phyloP scores from a whole-genome alignment of 2,329 filamentous ascomycete genomes.

The Thelonectria blattea region DNA sequence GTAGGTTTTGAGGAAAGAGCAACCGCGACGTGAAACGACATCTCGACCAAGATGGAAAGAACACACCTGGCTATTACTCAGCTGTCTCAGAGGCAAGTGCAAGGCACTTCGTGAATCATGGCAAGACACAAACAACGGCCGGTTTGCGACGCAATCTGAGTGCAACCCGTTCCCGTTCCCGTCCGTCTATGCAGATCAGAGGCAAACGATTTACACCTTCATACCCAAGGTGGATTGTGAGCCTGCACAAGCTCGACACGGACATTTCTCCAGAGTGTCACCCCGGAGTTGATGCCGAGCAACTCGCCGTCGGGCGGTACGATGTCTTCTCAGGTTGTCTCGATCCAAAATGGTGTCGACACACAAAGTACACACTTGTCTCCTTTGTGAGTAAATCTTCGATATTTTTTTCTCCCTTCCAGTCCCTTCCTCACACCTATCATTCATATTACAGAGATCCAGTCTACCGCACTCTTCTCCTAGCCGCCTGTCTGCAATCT shows the following conservation, averaged over 20 bases:
- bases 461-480: neutral
- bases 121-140: neutral
- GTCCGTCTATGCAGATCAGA: neutral
- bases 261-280: neutral
- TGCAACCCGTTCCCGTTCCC: neutral
- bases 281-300: neutral
- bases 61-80: no score
- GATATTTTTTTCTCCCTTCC: neutral
- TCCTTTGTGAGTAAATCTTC: no score
- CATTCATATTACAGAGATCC: neutral
- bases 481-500: neutral
- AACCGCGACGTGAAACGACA: neutral
- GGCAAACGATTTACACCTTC: neutral
- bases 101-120: neutral
- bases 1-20: neutral
- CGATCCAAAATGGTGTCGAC: no score
- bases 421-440: neutral
- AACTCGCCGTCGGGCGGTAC: neutral
- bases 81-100: neutral
- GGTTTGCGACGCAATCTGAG: neutral
- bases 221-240: neutral
- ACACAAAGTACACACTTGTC: no score
- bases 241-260: neutral
- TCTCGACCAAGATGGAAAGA: no score
- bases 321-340: neutral